Evolutionary conservation across 805 yeast species (phyloP), one percentile per base, ranked within the genome.

Genomic region (Candida jianshihensis): DNA sequence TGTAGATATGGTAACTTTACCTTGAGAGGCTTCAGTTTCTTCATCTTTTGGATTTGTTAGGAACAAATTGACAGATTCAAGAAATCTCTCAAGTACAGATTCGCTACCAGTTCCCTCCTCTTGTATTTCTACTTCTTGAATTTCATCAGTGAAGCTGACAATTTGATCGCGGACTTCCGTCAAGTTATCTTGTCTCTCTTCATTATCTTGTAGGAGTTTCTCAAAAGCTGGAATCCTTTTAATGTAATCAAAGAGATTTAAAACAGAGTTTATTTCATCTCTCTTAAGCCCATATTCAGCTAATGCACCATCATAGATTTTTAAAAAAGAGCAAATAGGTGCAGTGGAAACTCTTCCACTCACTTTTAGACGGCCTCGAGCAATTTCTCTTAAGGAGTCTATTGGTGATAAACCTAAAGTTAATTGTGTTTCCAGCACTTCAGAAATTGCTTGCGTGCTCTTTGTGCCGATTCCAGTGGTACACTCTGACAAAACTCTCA

Each of bases 381-480:
- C 26, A 11, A 44, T 22, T 2, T 25, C 31, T 14, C 22, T n/a
- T 6, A 46, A 15, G 1, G 49, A 43, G 6, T 35, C 33, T n/a
- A 43, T 4, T 3, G 54, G 47, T 3, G 16, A 14, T 7, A 32
- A 11, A 1, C 33, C 38, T 2, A 22, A 19, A 14, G 7, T 16
- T 6, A 36, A 17, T 14, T 36, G 28, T 8, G 30, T 25, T 15
- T 36, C 39, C 3, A 43, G 13, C 11, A 26, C 15, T 0, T 10
- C 13, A 12, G 37, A 26, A 4, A 38, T 15, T 1, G 19, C 26
- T 15, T 44, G 48, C 1, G 60, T 37, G 34, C 53, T 51, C 3
- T 63, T 64, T 4, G 61, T 66, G 0, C 96, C 96, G 9, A 87
- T 50, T 0, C 92, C 89, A 38, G 80, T 60, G 26, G 75, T 64